phyloP scores from a whole-genome alignment of 2,329 filamentous ascomycete species.

The Chaetoscypha palmicola region DNA sequence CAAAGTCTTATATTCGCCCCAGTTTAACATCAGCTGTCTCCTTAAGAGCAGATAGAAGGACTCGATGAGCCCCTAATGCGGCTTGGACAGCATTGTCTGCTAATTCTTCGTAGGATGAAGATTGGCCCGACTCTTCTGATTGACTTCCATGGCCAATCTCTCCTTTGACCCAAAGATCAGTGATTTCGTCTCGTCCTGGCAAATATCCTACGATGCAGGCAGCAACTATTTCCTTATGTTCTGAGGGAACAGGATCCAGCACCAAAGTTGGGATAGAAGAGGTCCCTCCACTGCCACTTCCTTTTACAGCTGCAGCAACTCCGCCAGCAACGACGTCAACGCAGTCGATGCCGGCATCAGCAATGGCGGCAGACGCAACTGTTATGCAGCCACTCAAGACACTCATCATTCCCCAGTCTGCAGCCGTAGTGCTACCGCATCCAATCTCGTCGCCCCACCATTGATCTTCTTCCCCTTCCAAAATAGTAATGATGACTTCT shows the following conservation, averaged over 20 bases:
- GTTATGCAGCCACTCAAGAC: constrained; percentile 88
- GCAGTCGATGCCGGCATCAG: constrained; percentile 92
- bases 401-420: constrained; percentile 84
- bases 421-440: constrained; percentile 46
- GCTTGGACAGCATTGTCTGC: constrained; percentile 59
- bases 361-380: constrained; percentile 84
- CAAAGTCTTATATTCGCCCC: constrained; percentile 19
- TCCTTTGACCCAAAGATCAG: constrained; percentile 91
- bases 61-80: constrained; percentile 49
- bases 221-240: constrained; percentile 70
- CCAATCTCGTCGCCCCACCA: constrained; percentile 52
- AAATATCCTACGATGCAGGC: constrained; percentile 89
- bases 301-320: constrained; percentile 69
- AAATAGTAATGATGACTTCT: constrained; percentile 87
- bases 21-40: constrained; percentile 43
- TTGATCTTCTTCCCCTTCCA: constrained; percentile 84
- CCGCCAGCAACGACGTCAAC: constrained; percentile 86
- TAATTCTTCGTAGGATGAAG: constrained; percentile 42
- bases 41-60: constrained; percentile 53
- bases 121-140: constrained; percentile 34
- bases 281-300: constrained; percentile 30
- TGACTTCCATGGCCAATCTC: constrained; percentile 37
- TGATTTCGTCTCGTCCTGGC: constrained; percentile 80
- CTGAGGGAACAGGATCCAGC: constrained; percentile 74
- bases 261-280: constrained; percentile 44